Conservation (phyloP, 441 rosid species). For the Melastoma candidum region DNA sequence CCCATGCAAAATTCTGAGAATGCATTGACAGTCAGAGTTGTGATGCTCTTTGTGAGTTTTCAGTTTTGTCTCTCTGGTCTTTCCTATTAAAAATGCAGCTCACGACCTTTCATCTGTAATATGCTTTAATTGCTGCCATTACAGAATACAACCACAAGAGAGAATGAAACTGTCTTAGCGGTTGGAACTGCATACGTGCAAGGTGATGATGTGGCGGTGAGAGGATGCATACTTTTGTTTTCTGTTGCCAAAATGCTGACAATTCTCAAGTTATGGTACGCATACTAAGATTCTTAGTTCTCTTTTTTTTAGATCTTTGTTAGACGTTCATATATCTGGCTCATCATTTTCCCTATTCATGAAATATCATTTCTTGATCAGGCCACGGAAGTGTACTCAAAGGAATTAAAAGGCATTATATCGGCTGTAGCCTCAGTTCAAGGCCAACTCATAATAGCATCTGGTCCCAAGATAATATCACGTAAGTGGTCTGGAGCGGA, state of each 20-base stretch:
- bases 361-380: conserved; percentile 16
- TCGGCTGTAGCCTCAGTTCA: conserved; percentile 98
- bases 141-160: conserved; percentile 78
- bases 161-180: conserved; percentile 85
- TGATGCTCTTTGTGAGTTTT: conserved; percentile 73
- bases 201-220: conserved; percentile 99
- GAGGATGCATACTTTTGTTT: conserved; percentile 89
- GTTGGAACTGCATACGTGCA: conserved; percentile 96
- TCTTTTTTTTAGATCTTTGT: conserved; percentile 9
- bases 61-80: conserved; percentile 8
- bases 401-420: conserved; percentile 94
- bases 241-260: conserved; percentile 59
- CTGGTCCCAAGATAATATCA: conserved; percentile 95
- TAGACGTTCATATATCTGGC: background rate
- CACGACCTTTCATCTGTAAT: conserved; percentile 4
- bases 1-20: conserved; percentile 96
- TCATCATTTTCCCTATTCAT: background rate
- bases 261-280: conserved; percentile 63
- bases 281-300: conserved; percentile 7
- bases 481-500: conserved; percentile 95
- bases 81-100: too few species aligned
- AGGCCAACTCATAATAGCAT: conserved; percentile 91
- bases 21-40: conserved; percentile 92
- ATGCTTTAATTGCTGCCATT: conserved; percentile 17
- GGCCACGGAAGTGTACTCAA: conserved; percentile 96